Base-by-base conservation (phyloP, 75 land plant species). In the Sequoia sempervirens region DNA sequence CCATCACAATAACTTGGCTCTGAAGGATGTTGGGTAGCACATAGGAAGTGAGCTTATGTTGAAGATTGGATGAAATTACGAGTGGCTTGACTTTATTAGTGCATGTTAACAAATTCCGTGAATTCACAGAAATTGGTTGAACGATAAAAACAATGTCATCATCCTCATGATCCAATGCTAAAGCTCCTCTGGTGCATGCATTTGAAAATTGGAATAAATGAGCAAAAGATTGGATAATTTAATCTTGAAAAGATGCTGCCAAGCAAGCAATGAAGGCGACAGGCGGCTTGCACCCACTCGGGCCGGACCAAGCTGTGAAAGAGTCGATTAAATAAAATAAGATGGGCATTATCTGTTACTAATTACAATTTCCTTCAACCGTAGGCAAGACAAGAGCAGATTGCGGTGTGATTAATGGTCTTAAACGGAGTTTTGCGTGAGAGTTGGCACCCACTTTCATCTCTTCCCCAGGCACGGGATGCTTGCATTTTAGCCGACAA, bases 381-480 rank as follows among this genome's bases (percentile, higher is more conserved):
- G 36, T 34, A 34, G 4, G 4, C 41, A 40, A 40, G 41, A 3
- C 2, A 2, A 1, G 50, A 47, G 10, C 50, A 47, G 50, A 47
- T 47, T 47, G 50, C 10, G 8, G 11, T 47, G 50, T 47, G 50
- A 47, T 47, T 47, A 47, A 47, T 3, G 41, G 2, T 40, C 2
- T 15, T 8, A 28, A n/a, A 66, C 11, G 73, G 73, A 37, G 15
- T 1, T 28, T 70, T 70, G 30, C 73, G 15, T 70, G 43, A 76
- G 45, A 43, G 80, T 78, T 78, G 80, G 80, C 80, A 78, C 80
- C 80, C 80, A 78, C 80, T 43, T 75, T 78, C 9, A 38, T 38
- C 45, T 76, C 79, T 76, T 76, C 45, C 79, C 79, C 20, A 76
- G 43, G 47, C 47, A 37, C 28, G 46, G 28, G 47, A 26, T 26